These are phyloP conservation scores for Kodamaea sagamina DNA, from an alignment of 805 yeast genomes.

Conservation along the genomic window DNA sequence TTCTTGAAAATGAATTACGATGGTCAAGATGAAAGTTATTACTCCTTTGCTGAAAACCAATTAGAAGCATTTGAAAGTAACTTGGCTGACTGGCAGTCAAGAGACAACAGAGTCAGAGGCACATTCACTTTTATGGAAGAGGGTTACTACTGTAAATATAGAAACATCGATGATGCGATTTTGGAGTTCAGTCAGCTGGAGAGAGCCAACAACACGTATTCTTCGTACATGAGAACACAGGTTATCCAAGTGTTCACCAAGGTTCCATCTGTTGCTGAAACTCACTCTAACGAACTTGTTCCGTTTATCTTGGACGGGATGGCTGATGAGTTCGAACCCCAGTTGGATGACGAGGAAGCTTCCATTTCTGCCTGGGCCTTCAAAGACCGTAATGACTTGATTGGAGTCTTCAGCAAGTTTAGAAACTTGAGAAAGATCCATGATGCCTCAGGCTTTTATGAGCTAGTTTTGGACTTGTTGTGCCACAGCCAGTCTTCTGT, in stretches of 20 bases:
- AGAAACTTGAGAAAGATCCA: slow-evolving; percentile 58
- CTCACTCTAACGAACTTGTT: slow-evolving; percentile 54
- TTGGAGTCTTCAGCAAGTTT: slow-evolving; percentile 66
- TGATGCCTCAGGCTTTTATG: slow-evolving; percentile 54
- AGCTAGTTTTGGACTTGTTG: slow-evolving; percentile 55
- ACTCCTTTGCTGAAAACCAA: slow-evolving; percentile 7
- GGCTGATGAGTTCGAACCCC: slow-evolving; percentile 16
- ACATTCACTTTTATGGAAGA: slow-evolving; percentile 33
- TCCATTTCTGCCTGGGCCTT: slow-evolving; percentile 38
- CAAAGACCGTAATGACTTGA: slow-evolving; percentile 56
- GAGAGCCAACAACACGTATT: slow-evolving; percentile 40
- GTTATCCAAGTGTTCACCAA: slow-evolving; percentile 56
- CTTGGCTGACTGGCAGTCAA: slow-evolving; percentile 43
- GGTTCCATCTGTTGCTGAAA: slow-evolving; percentile 72
- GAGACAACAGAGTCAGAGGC: slow-evolving; percentile 46
- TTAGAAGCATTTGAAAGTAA: slow-evolving; percentile 13
- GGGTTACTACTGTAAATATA: slow-evolving; percentile 31
- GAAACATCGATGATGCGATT: slow-evolving; percentile 36
- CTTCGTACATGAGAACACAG: slow-evolving; percentile 54
- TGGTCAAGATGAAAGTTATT: slow-evolving; percentile 19
- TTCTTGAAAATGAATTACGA: slow-evolving; percentile 31
- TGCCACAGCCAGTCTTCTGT: slow-evolving; percentile 60
- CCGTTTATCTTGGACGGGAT: slow-evolving; percentile 52
- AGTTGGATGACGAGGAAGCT: slow-evolving; percentile 25
- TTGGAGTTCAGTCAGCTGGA: slow-evolving; percentile 34